Evolutionary conservation across 176 grass and related monocot species (phyloP).

Genomic region (Melocanna baccifera): DNA sequence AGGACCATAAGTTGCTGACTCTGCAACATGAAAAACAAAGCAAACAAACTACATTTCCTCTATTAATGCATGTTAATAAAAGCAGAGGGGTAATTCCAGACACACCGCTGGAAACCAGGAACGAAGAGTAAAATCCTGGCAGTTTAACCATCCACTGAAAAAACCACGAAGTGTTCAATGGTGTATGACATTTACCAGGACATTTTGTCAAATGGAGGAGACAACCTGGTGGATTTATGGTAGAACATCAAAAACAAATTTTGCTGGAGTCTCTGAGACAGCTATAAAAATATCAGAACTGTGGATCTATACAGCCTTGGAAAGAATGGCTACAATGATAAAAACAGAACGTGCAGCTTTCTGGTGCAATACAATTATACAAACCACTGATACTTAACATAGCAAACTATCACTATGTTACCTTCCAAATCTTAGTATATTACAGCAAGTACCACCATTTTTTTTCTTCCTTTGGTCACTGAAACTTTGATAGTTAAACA

Average conservation of each 20-base stretch:
- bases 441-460: neutral
- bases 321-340: neutral
- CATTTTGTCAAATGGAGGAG: neutral
- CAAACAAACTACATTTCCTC: neutral
- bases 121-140: slow-evolving; percentile 2
- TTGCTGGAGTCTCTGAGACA: neutral
- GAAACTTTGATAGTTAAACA: neutral
- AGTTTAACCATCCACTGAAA: neutral
- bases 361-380: neutral
- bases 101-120: neutral
- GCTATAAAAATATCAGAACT: neutral
- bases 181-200: neutral
- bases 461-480: neutral
- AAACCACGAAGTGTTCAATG: neutral
- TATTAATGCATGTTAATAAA: neutral
- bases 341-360: neutral
- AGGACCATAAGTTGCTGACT: neutral
- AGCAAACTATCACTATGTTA: neutral
- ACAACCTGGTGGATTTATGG: neutral
- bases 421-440: neutral
- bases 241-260: neutral
- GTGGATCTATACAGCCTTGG: neutral
- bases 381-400: neutral
- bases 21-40: neutral
- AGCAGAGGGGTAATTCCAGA: neutral